Base-by-base conservation (phyloP, 176 grass and related monocot genomes). In the Oryza brachyantha region DNA sequence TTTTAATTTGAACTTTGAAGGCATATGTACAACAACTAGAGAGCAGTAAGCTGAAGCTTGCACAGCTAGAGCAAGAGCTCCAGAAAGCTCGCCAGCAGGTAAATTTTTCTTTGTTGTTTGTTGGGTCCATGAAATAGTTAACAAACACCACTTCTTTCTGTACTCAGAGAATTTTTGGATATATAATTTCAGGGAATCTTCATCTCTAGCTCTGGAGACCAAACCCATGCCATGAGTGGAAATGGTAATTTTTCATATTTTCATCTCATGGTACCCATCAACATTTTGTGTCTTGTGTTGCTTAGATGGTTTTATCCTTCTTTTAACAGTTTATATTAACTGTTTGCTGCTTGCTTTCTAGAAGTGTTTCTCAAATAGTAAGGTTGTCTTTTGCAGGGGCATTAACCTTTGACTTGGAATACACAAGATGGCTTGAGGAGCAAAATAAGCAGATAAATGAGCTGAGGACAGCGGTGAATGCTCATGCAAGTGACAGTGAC, bases 21-120 rank as follows among this genome's bases (percentile, higher is more conserved):
- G 84, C 91, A 70, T 93, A 93, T 84, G 91, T 93, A 50, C 91
- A 93, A 75, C 91, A 93, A 75, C 81, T 93, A 24, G 91, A 93
- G 81, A 84, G 87, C 82, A 93, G 91, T 72, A 93, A 89, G 79
- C 76, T 93, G 54, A 93, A 93, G 75, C 91, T 89, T 81, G 88
- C 84, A 38, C 87, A 89, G 36, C 62, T 93, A 64, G 91, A 93
- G 83, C 91, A 93, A 77, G 91, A 93, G 63, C 87, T 90, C 45
- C 91, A 93, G 82, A 83, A 77, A 72, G 91, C 91, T 84, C 87
- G 81, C 8, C 87, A 93, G 22, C 91, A 93, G 91, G 91, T 93
- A 81, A 72, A 39, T 68, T 21, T 52, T 68, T 61, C 19, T 63
- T 72, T 14, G 70, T 21, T 75, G 21, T 55, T 80, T 84, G 27